phyloP scores from a whole-genome alignment of 148 eudicot genomes.

The Silene uniflora region DNA sequence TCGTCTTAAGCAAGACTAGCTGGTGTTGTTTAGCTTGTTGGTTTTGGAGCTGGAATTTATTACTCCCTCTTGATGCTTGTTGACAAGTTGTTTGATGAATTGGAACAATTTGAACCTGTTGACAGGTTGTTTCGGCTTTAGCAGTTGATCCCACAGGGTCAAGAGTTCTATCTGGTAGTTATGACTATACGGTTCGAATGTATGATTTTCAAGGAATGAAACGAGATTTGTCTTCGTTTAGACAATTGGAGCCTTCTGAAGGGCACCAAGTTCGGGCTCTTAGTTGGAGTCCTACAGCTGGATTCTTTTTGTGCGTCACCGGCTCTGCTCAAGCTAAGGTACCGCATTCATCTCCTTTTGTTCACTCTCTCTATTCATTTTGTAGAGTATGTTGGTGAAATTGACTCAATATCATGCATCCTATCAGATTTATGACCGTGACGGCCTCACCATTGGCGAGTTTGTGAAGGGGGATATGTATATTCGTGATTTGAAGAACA shows the following conservation, averaged over 20 bases:
- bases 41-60: too few relatives aligned
- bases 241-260: conserved; percentile 97
- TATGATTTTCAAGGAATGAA: conserved; percentile 99
- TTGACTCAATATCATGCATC: conserved; percentile 4
- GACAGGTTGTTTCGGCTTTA: conserved; percentile 91
- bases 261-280: conserved; percentile 92
- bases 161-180: conserved; percentile 94
- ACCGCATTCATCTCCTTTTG: background rate
- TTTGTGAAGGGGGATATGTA: conserved; percentile 97
- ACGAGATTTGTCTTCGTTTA: conserved; percentile 78
- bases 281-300: conserved; percentile 97
- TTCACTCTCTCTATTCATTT: background rate
- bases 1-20: too few relatives aligned
- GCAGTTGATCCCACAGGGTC: conserved; percentile 93
- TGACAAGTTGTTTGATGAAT: too few relatives aligned
- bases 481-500: conserved; percentile 96
- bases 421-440: conserved; percentile 85
- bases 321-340: conserved; percentile 99
- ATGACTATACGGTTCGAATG: conserved; percentile 86
- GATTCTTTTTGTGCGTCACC: conserved; percentile 82
- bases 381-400: background rate
- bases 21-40: too few relatives aligned
- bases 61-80: too few relatives aligned
- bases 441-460: conserved; percentile 95
- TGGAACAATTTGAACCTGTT: conserved; percentile 12